Evolutionary conservation across 2,329 filamentous ascomycete species (phyloP).

Genomic region (Fusarium chlamydosporum): DNA sequence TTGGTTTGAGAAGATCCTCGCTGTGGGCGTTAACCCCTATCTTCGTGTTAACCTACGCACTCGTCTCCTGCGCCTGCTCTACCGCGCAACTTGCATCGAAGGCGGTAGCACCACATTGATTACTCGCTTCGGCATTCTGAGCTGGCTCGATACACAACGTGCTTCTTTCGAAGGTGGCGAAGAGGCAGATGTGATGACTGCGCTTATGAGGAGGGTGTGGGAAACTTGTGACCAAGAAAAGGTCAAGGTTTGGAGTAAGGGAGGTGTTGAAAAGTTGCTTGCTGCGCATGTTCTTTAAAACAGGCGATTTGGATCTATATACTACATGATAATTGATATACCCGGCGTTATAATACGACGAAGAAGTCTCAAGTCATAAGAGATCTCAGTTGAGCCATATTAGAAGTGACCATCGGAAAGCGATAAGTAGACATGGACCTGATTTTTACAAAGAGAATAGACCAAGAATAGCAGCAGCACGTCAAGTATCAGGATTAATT

Average conservation of each 20-base stretch:
- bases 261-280: slow-evolving; percentile 57
- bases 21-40: slow-evolving; percentile 76
- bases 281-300: slow-evolving; percentile 24
- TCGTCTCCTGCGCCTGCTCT: slow-evolving; percentile 73
- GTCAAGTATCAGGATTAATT: background rate
- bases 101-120: slow-evolving; percentile 84
- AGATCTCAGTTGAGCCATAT: background rate
- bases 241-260: slow-evolving; percentile 75
- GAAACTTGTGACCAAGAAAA: slow-evolving; percentile 77
- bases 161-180: slow-evolving; percentile 59
- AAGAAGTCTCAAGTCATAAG: background rate
- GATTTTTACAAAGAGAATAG: background rate
- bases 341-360: slow-evolving; percentile 32
- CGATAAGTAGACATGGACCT: background rate
- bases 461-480: background rate
- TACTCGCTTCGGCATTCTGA: slow-evolving; percentile 80
- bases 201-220: slow-evolving; percentile 71
- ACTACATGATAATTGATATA: slow-evolving; percentile 39
- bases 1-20: slow-evolving; percentile 82
- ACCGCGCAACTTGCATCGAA: slow-evolving; percentile 75
- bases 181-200: slow-evolving; percentile 65
- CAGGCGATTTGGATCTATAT: slow-evolving; percentile 12
- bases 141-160: slow-evolving; percentile 78
- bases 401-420: background rate
- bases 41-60: slow-evolving; percentile 71